Percentiles rank a stretch among this genome's conserved stretches.
phyloP scores from a whole-genome alignment of 257 asterid species.

The Solanum paucissectum region DNA sequence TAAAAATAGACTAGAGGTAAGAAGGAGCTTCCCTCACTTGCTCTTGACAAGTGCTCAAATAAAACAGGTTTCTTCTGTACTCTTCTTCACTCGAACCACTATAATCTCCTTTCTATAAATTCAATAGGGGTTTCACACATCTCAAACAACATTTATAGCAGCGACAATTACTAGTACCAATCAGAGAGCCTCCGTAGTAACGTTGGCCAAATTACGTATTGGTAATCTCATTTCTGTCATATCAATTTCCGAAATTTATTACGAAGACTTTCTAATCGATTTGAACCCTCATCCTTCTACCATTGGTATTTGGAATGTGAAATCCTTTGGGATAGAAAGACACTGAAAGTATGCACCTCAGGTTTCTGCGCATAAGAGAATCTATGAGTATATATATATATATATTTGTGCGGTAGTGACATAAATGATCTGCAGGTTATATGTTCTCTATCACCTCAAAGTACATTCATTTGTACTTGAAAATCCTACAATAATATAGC shows the following conservation, averaged over 20 bases:
- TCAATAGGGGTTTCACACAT: not conserved
- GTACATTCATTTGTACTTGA: conserved; percentile 1
- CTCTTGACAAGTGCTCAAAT: no score
- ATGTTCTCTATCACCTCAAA: not conserved
- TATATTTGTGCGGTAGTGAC: not conserved
- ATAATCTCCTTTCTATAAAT: no score
- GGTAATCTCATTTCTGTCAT: not conserved
- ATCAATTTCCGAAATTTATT: not conserved
- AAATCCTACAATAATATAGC: conserved; percentile 15
- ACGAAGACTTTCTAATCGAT: no score
- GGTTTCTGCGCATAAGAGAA: no score
- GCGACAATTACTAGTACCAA: not conserved
- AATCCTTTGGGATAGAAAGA: not conserved
- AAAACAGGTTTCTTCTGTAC: no score
- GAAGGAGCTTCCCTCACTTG: not conserved
- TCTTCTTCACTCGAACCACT: no score
- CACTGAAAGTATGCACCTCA: not conserved
- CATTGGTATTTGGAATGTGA: not conserved
- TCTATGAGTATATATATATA: not conserved
- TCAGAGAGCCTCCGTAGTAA: not conserved
- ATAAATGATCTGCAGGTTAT: conserved; percentile 7
- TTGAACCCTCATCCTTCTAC: not conserved
- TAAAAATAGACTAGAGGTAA: not conserved
- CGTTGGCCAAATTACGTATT: not conserved
- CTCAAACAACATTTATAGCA: not conserved